phyloP scores from a whole-genome alignment of 2,329 filamentous ascomycete species.

The Pyricularia grisea region DNA sequence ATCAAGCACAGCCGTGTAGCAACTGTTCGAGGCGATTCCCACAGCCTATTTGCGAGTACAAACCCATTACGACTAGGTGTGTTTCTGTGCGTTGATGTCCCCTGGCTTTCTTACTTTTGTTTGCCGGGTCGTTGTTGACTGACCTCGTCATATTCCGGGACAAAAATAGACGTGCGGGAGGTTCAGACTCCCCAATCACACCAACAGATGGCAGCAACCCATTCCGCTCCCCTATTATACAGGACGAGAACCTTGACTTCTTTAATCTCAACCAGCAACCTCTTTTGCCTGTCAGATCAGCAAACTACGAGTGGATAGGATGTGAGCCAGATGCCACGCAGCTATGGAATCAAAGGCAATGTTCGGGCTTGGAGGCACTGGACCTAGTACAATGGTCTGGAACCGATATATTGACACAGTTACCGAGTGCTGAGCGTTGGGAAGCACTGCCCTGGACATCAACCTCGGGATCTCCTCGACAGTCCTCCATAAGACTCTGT shows the following conservation, averaged over 20 bases:
- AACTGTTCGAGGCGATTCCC: conserved; percentile 44
- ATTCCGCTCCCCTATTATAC: not conserved
- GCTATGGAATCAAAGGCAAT: not conserved
- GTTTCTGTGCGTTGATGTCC: not conserved
- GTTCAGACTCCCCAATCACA: not conserved
- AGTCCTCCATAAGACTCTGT: not conserved
- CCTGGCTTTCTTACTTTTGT: not conserved
- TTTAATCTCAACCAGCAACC: not conserved
- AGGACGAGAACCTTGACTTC: not conserved
- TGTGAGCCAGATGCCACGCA: not conserved
- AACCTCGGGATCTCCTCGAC: not conserved
- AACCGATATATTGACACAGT: conserved; percentile 12
- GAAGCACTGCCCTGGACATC: conserved; percentile 12
- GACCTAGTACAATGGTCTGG: conserved; percentile 15
- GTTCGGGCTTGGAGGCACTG: conserved; percentile 3
- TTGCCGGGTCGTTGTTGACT: not conserved
- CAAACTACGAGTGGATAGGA: not conserved
- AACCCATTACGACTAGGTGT: conserved; percentile 15
- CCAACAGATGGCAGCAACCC: not conserved
- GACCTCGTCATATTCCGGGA: not conserved
- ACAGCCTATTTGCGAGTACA: conserved; percentile 40
- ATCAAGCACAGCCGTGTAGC: conserved; percentile 42
- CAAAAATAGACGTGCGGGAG: not conserved
- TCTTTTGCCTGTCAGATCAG: not conserved
- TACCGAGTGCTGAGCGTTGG: conserved; percentile 5